Conservation (phyloP, 2,329 filamentous ascomycete genomes). For the Hypoxylon sp. region DNA sequence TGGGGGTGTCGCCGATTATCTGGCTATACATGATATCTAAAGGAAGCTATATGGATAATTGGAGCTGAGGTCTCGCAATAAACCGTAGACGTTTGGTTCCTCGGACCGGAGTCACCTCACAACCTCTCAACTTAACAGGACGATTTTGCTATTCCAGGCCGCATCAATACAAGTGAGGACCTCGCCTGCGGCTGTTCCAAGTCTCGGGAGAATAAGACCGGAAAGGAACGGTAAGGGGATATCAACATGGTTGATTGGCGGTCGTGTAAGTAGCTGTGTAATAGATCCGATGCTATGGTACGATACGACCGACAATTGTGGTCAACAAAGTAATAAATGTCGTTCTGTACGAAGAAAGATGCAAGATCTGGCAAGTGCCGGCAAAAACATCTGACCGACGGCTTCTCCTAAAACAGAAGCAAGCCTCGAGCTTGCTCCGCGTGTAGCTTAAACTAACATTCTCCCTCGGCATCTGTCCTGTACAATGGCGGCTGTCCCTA, state of each 20-base stretch:
- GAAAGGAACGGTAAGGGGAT: not conserved
- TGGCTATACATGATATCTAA: not conserved
- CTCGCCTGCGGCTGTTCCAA: not conserved
- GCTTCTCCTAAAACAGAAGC: conserved; percentile 21
- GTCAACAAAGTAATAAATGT: conserved; percentile 6
- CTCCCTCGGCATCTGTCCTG: conserved; percentile 6
- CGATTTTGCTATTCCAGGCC: not conserved
- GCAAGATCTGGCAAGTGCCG: conserved; percentile 11
- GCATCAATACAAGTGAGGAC: not conserved
- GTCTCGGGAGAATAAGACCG: not conserved
- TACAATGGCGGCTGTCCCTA: not conserved
- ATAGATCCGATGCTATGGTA: not conserved
- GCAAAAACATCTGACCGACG: conserved; percentile 28
- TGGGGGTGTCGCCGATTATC: conserved; percentile 16
- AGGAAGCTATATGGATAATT: not conserved
- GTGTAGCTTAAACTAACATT: conserved; percentile 6
- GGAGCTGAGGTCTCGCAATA: conserved; percentile 2
- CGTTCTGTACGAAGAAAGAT: not conserved
- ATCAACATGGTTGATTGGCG: conserved; percentile 6
- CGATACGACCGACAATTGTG: not conserved
- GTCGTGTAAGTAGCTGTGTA: not conserved
- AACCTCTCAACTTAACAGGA: not conserved
- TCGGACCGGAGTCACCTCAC: not conserved
- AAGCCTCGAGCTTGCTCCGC: conserved; percentile 18
- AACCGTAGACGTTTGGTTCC: not conserved